These are phyloP conservation scores for Aspergillus bertholletiae DNA, from an alignment of 495 filamentous ascomycete species.

Conservation along the genomic window DNA sequence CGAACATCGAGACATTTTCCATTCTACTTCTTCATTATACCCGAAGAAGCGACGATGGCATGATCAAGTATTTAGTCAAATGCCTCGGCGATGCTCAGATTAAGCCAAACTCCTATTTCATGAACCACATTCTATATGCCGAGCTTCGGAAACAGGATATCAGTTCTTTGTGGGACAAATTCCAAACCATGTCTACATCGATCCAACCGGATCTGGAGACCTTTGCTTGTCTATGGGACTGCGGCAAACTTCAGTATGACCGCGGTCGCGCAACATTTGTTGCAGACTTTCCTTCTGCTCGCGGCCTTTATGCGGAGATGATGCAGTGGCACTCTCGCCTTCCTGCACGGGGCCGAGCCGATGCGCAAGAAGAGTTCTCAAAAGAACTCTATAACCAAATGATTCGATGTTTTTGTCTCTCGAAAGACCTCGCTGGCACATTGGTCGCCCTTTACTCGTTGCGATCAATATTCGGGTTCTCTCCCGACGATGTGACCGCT, in stretches of 20 bases:
- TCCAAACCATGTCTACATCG: conserved; percentile 40
- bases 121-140: conserved; percentile 71
- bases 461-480: conserved; percentile 49
- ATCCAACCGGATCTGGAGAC: conserved; percentile 64
- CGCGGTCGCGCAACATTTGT: conserved; percentile 33
- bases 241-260: conserved; percentile 51
- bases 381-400: conserved; percentile 55
- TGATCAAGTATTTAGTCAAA: conserved; percentile 54
- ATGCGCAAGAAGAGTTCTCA: conserved; percentile 36
- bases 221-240: conserved; percentile 65
- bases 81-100: conserved; percentile 57
- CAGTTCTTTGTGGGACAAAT: conserved; percentile 52
- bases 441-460: conserved; percentile 59
- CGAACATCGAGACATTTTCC: conserved; percentile 73
- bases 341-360: conserved; percentile 20
- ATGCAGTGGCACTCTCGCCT: conserved; percentile 46
- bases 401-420: conserved; percentile 51
- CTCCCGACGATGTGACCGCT: conserved; percentile 46
- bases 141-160: conserved; percentile 51
- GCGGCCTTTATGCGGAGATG: conserved; percentile 61
- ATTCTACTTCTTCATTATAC: conserved; percentile 70
- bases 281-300: conserved; percentile 40
- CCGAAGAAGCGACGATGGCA: conserved; percentile 51
- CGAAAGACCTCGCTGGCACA: conserved; percentile 54
- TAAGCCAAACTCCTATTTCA: conserved; percentile 62